Evolutionary conservation across 305 asterid genomes (phyloP).

Genomic region (Solanum aculeatissimum): DNA sequence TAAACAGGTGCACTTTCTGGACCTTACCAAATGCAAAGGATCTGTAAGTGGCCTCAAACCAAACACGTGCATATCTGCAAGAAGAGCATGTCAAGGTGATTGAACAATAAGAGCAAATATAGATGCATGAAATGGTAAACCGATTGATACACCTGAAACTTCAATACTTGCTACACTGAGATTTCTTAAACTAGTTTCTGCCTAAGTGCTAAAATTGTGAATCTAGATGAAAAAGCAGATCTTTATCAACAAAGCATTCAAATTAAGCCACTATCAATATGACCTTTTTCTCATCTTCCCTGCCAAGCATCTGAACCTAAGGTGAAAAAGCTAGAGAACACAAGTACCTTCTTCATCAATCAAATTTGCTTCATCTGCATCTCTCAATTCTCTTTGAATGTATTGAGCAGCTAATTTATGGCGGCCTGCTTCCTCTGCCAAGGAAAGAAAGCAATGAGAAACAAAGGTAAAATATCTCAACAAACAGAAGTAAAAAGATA

Average conservation of each 20-base stretch:
- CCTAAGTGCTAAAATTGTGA: background rate
- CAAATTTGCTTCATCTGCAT: slow-evolving; percentile 77
- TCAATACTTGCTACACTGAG: background rate
- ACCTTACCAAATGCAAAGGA: slow-evolving; percentile 81
- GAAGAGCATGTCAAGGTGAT: slow-evolving; percentile 22
- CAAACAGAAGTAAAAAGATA: background rate
- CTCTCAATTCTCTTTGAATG: slow-evolving; percentile 38
- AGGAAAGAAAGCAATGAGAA: background rate
- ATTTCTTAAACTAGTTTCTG: background rate
- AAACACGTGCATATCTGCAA: slow-evolving; percentile 84
- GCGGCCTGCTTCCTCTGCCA: slow-evolving; percentile 38
- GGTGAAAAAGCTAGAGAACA: background rate
- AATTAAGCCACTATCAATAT: background rate
- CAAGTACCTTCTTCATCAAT: slow-evolving; percentile 70
- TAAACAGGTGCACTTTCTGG: slow-evolving; percentile 14
- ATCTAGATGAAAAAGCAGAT: background rate
- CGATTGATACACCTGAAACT: background rate
- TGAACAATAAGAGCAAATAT: slow-evolving; percentile 1
- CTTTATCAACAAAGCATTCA: background rate
- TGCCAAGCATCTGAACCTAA: background rate
- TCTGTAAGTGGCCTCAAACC: slow-evolving; percentile 80
- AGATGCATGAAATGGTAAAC: background rate
- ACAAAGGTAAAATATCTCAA: slow-evolving; percentile 1
- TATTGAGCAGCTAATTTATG: slow-evolving; percentile 40
- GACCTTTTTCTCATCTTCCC: background rate